Evolutionary conservation across 441 rosid genomes (phyloP).

Genomic region (Mallotus japonicus): DNA sequence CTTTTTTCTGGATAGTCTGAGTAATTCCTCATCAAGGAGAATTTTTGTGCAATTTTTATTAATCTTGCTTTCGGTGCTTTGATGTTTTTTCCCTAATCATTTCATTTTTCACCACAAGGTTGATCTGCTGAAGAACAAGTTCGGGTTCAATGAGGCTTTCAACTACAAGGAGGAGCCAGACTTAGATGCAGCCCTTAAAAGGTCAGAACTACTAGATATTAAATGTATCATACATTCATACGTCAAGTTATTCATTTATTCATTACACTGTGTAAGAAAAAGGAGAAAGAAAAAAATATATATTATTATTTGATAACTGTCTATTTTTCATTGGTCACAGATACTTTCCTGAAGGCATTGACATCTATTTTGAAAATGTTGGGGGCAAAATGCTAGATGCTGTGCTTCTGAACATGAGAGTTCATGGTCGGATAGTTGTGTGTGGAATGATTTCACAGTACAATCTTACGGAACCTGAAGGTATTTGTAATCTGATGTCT

Average conservation of each 20-base stretch:
- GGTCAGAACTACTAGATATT: constrained; percentile 29
- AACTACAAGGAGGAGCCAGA: constrained; percentile 77
- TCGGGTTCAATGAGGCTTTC: constrained; percentile 77
- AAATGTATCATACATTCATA: too few species aligned
- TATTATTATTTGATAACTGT: too few species aligned
- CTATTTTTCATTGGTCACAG: constrained; percentile 9
- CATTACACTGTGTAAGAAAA: too few species aligned
- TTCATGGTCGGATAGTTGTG: constrained; percentile 28
- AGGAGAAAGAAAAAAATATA: too few species aligned
- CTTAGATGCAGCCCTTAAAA: constrained; percentile 60
- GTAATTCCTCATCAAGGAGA: background rate
- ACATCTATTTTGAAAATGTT: constrained; percentile 49
- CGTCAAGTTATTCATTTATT: too few species aligned
- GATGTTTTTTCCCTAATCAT: too few species aligned
- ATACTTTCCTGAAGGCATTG: constrained; percentile 42
- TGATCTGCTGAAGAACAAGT: constrained; percentile 58
- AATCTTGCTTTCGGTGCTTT: background rate
- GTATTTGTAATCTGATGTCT: constrained; percentile 28
- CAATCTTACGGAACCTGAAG: constrained; percentile 33
- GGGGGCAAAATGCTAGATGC: constrained; percentile 51
- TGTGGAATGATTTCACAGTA: constrained; percentile 48
- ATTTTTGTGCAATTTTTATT: background rate
- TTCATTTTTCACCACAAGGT: constrained; percentile 38
- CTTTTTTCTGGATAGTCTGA: background rate
- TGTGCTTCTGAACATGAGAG: constrained; percentile 39